phyloP scores from a whole-genome alignment of 2,329 filamentous ascomycete genomes.

The Tetracladium maxilliforme region DNA sequence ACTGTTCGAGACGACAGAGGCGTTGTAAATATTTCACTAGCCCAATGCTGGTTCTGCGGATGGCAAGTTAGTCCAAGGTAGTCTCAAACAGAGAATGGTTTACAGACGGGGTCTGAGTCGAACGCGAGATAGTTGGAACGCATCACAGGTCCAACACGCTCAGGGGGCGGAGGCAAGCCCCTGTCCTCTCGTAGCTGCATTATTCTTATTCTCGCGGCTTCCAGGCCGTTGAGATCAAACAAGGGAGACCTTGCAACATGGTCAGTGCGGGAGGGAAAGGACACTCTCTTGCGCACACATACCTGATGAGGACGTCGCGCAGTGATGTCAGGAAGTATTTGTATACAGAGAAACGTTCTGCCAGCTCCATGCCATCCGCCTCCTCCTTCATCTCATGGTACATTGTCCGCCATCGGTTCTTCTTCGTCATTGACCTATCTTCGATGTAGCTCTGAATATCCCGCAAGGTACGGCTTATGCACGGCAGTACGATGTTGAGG shows the following conservation, averaged over 20 bases:
- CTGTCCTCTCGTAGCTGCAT: conserved; percentile 34
- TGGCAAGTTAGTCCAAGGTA: too few species aligned
- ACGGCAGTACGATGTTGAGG: conserved; percentile 40
- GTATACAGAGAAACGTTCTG: conserved; percentile 38
- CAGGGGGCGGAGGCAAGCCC: too few species aligned
- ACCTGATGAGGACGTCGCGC: conserved; percentile 36
- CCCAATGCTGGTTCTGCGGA: conserved; percentile 38
- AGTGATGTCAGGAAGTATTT: conserved; percentile 36
- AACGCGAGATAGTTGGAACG: too few species aligned
- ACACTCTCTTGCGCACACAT: conserved; percentile 7
- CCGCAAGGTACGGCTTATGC: conserved; percentile 32
- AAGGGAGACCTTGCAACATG: conserved; percentile 25
- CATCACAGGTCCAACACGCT: too few species aligned
- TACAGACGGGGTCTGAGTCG: too few species aligned
- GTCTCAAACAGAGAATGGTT: too few species aligned
- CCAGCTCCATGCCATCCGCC: conserved; percentile 30
- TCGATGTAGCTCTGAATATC: conserved; percentile 38
- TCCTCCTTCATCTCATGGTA: conserved; percentile 39
- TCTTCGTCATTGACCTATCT: conserved; percentile 28
- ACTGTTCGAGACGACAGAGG: conserved; percentile 32
- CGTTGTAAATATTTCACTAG: conserved; percentile 38
- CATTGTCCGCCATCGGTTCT: conserved; percentile 42
- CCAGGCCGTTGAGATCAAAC: conserved; percentile 40
- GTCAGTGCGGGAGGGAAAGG: conserved; percentile 9
- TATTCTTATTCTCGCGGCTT: conserved; percentile 30